A percentile compares a stretch with the other conserved stretches of the same genome.
Conservation (phyloP, 2,329 filamentous ascomycete genomes). For the Colletotrichum spinosum region DNA sequence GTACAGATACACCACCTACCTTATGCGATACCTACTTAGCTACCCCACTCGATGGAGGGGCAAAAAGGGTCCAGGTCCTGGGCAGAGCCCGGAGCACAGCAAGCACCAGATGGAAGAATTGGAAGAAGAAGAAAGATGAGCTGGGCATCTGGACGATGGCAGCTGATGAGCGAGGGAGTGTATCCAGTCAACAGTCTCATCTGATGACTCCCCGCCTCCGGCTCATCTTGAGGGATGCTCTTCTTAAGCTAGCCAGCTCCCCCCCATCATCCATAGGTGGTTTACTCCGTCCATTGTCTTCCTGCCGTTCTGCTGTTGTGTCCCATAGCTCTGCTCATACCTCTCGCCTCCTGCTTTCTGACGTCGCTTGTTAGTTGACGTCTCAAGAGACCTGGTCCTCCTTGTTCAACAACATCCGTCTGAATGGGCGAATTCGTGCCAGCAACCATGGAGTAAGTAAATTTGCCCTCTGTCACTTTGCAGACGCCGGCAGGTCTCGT, state of each 20-base stretch:
- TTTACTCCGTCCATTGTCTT: background rate
- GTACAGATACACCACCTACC: too few species aligned
- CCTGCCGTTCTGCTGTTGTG: constrained; percentile 3
- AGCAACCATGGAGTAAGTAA: constrained; percentile 31
- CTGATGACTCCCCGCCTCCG: constrained; percentile 18
- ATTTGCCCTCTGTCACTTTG: background rate
- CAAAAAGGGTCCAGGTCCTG: constrained; percentile 34
- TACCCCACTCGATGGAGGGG: constrained; percentile 36
- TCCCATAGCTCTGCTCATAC: background rate
- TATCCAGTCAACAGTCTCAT: constrained; percentile 1
- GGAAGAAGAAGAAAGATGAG: background rate
- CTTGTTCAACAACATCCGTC: background rate
- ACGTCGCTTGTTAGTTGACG: background rate
- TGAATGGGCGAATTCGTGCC: constrained; percentile 7
- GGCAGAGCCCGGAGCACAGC: constrained; percentile 21
- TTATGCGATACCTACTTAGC: background rate
- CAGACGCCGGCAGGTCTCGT: background rate
- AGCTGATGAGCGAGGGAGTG: too few species aligned
- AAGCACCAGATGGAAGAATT: constrained; percentile 17
- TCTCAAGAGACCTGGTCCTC: background rate
- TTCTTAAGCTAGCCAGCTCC: constrained; percentile 25
- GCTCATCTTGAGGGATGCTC: constrained; percentile 16
- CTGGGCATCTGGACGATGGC: too few species aligned
- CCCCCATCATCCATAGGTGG: too few species aligned
- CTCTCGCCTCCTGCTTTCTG: background rate